phyloP scores from a whole-genome alignment of 768 basidiomycete genomes.

The Vararia minispora region DNA sequence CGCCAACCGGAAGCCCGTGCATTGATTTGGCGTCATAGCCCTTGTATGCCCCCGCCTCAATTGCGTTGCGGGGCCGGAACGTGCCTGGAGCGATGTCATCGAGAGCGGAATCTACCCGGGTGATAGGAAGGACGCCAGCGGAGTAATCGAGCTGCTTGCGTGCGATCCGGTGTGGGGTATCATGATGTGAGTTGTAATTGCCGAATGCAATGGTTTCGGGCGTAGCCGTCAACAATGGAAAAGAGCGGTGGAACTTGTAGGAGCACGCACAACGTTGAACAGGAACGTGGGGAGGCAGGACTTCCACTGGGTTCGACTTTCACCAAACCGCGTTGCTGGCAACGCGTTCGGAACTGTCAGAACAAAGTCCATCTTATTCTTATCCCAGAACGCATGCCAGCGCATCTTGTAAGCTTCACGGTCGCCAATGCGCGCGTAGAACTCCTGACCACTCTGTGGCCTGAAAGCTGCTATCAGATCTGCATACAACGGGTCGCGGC shows the following conservation, averaged over 20 bases:
- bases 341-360: slow-evolving; percentile 51
- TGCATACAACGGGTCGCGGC: slow-evolving; percentile 41
- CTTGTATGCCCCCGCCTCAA: slow-evolving; percentile 35
- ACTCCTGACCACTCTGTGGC: slow-evolving; percentile 40
- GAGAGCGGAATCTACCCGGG: slow-evolving; percentile 31
- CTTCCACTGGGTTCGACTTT: slow-evolving; percentile 42
- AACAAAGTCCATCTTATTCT: slow-evolving; percentile 48
- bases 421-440: slow-evolving; percentile 34
- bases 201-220: no score
- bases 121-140: slow-evolving; percentile 52
- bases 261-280: slow-evolving; percentile 46
- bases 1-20: slow-evolving; percentile 58
- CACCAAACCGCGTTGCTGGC: slow-evolving; percentile 46
- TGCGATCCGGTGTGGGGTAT: no score
- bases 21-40: slow-evolving; percentile 51
- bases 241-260: background rate
- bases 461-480: slow-evolving; percentile 37
- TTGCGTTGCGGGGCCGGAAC: slow-evolving; percentile 29
- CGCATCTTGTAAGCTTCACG: slow-evolving; percentile 30
- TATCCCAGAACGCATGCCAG: slow-evolving; percentile 29
- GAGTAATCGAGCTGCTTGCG: slow-evolving; percentile 42
- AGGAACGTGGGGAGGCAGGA: slow-evolving; percentile 49
- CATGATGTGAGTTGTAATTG: no score
- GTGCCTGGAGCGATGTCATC: slow-evolving; percentile 28
- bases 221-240: background rate